phyloP scores from a whole-genome alignment of 805 yeast species.

The Clavispora vitiphila region DNA sequence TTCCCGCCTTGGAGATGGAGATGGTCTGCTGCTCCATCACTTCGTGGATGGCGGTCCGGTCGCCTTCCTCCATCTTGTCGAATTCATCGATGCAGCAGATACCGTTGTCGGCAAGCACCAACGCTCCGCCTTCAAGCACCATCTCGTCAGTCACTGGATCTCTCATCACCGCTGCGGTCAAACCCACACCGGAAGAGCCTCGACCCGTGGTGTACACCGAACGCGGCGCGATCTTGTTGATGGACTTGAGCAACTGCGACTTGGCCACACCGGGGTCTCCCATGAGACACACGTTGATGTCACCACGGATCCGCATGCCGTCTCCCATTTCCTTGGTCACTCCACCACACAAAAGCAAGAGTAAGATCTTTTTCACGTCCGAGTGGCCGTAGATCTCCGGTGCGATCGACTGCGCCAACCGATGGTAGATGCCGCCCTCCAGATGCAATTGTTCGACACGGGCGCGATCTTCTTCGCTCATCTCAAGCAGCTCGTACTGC shows the following conservation, averaged over 20 bases:
- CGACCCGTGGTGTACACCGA: conserved; percentile 97
- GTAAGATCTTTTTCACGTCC: conserved; percentile 87
- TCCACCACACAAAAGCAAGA: conserved; percentile 86
- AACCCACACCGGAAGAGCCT: conserved; percentile 98
- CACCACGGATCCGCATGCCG: conserved; percentile 97
- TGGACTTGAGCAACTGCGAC: conserved; percentile 88
- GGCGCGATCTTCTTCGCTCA: conserved; percentile 51
- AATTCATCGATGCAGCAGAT: conserved; percentile 98
- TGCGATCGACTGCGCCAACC: conserved; percentile 84
- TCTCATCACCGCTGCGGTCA: conserved; percentile 97
- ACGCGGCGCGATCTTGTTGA: conserved; percentile 89
- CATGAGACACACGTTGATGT: conserved; percentile 91
- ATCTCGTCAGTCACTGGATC: conserved; percentile 99
- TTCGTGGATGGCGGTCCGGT: conserved; percentile 96
- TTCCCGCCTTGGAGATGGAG: conserved; percentile 95
- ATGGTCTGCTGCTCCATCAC: conserved; percentile 99
- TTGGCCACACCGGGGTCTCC: conserved; percentile 99
- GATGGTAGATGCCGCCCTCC: conserved; percentile 70
- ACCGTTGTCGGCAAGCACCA: conserved; percentile 95
- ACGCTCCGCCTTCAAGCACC: conserved; percentile 97
- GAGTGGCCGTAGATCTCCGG: conserved; percentile 95
- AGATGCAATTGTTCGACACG: conserved; percentile 51
- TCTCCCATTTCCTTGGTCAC: conserved; percentile 93
- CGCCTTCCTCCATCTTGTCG: conserved; percentile 97
- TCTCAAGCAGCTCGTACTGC: conserved; percentile 64